Evolutionary conservation across 345 rosid species (phyloP).

Genomic region (Eutrema japonicum): DNA sequence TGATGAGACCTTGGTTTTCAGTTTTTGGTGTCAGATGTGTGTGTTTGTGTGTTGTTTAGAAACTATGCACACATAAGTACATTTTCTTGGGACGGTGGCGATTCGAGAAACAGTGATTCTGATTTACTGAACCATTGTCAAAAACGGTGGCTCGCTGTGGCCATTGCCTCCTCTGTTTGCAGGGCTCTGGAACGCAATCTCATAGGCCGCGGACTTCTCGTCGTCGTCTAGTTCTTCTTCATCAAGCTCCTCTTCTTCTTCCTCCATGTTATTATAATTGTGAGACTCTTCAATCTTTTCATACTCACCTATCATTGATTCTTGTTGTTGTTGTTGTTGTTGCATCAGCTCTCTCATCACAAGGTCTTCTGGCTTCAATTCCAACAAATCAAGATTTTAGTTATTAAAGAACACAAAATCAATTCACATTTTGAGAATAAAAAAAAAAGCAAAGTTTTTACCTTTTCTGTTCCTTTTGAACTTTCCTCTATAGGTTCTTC

Average conservation of each 20-base stretch:
- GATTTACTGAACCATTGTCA: constrained; percentile 63
- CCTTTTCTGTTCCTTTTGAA: constrained; percentile 49
- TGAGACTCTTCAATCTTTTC: constrained; percentile 54
- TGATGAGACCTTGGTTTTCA: constrained; percentile 21
- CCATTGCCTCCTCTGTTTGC: constrained; percentile 65
- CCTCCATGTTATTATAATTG: constrained; percentile 47
- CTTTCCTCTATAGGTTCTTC: constrained; percentile 40
- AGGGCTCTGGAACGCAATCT: constrained; percentile 59
- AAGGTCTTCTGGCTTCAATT: constrained; percentile 85
- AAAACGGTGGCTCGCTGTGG: constrained; percentile 51
- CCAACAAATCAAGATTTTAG: constrained; percentile 45
- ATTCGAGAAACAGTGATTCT: constrained; percentile 20
- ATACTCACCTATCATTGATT: constrained; percentile 52
- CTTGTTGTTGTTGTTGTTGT: constrained; percentile 46
- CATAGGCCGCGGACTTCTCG: constrained; percentile 56
- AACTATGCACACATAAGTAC: constrained; percentile 54
- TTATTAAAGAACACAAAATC: constrained; percentile 30
- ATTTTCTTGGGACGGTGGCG: constrained; percentile 22
- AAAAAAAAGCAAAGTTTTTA: constrained; percentile 38
- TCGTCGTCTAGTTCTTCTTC: constrained; percentile 55
- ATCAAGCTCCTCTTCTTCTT: constrained; percentile 48
- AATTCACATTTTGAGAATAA: constrained; percentile 3
- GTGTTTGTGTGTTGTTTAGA: constrained; percentile 41
- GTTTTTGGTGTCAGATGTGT: constrained; percentile 41
- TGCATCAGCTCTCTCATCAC: constrained; percentile 69